phyloP scores from a whole-genome alignment of 176 grass and related monocot species.

The Musa itinerans region DNA sequence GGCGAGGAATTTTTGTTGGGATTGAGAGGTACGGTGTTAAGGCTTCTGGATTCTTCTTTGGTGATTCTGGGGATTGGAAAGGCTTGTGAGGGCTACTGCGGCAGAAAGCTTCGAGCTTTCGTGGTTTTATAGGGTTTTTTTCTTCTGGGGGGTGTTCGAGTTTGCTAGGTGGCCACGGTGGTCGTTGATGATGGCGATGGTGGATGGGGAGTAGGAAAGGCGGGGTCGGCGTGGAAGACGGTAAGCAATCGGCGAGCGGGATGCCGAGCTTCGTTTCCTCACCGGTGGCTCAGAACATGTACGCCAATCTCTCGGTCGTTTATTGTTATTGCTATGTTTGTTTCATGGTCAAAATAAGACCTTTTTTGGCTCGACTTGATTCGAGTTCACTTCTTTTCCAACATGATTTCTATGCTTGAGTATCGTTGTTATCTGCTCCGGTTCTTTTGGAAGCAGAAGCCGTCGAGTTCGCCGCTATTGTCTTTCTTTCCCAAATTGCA shows the following conservation, averaged over 20 bases:
- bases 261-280: constrained; percentile 44
- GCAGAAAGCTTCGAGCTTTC: background rate
- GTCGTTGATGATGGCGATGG: background rate
- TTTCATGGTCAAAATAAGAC: too few relatives aligned
- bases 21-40: background rate
- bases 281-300: constrained; percentile 35
- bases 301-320: constrained; percentile 4
- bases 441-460: background rate
- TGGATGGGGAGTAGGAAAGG: background rate
- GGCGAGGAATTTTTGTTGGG: background rate
- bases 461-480: background rate
- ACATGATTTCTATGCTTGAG: background rate
- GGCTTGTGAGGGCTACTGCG: background rate
- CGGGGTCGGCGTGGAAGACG: background rate
- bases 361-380: too few relatives aligned
- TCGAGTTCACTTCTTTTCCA: background rate
- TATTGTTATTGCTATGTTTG: constrained; percentile 4
- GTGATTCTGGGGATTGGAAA: background rate
- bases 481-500: background rate
- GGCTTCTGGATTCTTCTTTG: background rate
- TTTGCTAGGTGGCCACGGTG: background rate
- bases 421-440: background rate
- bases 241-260: constrained; percentile 22
- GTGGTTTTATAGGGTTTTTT: background rate
- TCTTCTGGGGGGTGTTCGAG: background rate